Percentiles rank a stretch among this genome's conserved stretches.
Conservation (phyloP, 2,329 filamentous ascomycete species). For the Podosphaera xanthii region DNA sequence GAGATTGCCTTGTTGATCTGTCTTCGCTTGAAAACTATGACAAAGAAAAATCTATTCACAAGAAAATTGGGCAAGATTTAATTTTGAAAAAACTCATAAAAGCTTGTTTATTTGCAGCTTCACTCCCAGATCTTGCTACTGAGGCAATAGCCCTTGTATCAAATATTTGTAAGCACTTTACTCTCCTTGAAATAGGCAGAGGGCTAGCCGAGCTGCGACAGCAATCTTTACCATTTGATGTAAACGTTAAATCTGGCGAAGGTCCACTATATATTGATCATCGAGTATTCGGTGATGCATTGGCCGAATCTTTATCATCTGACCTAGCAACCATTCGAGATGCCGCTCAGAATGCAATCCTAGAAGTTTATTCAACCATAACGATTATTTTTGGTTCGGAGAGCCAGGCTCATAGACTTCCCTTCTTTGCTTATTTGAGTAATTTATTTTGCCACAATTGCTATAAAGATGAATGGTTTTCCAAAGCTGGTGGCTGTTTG, state of each 20-base stretch:
- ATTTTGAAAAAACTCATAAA: slow-evolving; percentile 73
- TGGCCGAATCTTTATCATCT: slow-evolving; percentile 74
- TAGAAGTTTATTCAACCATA: slow-evolving; percentile 55
- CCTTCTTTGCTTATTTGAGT: slow-evolving; percentile 66
- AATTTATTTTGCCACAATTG: slow-evolving; percentile 82
- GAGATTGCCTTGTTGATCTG: slow-evolving; percentile 48
- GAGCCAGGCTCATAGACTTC: slow-evolving; percentile 47
- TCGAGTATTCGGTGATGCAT: slow-evolving; percentile 67
- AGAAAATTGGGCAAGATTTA: slow-evolving; percentile 66
- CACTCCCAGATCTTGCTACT: slow-evolving; percentile 55
- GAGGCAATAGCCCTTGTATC: slow-evolving; percentile 54
- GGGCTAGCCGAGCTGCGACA: slow-evolving; percentile 66
- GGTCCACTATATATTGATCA: slow-evolving; percentile 72
- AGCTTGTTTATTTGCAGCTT: slow-evolving; percentile 66
- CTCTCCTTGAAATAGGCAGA: slow-evolving; percentile 68
- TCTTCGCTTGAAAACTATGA: slow-evolving; percentile 54
- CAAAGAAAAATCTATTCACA: slow-evolving; percentile 59
- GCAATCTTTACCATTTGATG: slow-evolving; percentile 56
- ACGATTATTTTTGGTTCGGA: slow-evolving; percentile 57
- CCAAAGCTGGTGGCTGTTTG: slow-evolving; percentile 75
- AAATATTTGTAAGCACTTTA: slow-evolving; percentile 73
- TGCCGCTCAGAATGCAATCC: slow-evolving; percentile 56
- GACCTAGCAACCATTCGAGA: slow-evolving; percentile 63
- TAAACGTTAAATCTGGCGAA: slow-evolving; percentile 48
- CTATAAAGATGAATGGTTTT: slow-evolving; percentile 96